Conservation (phyloP, 2,329 filamentous ascomycete genomes). For the Davidsoniella australis region DNA sequence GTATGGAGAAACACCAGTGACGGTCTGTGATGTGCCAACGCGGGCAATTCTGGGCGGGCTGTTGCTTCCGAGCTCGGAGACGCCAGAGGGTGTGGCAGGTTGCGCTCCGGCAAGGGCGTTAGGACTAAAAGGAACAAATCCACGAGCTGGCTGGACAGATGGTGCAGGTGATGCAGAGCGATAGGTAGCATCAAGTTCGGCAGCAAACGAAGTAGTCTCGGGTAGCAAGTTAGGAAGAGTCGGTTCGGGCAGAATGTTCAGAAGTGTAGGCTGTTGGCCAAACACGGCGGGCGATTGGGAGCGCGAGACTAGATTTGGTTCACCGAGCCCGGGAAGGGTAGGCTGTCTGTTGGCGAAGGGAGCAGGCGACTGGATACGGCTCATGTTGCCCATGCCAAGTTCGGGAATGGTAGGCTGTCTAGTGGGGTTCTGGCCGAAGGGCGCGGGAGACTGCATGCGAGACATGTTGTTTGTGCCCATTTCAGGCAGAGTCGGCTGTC, state of each 20-base stretch:
- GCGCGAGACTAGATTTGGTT: not conserved
- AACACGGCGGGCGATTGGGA: slow-evolving; percentile 3
- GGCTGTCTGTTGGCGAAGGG: slow-evolving; percentile 13
- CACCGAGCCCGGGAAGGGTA: slow-evolving; percentile 12
- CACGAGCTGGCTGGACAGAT: slow-evolving; percentile 15
- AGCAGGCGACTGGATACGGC: slow-evolving; percentile 8
- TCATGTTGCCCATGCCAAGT: slow-evolving; percentile 5
- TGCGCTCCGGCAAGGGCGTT: not conserved
- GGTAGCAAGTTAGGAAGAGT: slow-evolving; percentile 14
- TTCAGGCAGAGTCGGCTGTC: too few species aligned
- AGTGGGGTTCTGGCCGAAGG: not conserved
- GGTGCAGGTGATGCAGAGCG: slow-evolving; percentile 15
- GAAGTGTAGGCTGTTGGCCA: slow-evolving; percentile 10
- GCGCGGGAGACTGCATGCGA: too few species aligned
- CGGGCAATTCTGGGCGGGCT: slow-evolving; percentile 16
- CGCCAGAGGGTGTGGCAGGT: slow-evolving; percentile 15
- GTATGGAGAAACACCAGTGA: too few species aligned
- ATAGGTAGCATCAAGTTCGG: slow-evolving; percentile 6
- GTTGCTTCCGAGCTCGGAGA: slow-evolving; percentile 19
- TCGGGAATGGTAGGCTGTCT: not conserved
- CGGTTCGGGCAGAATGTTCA: slow-evolving; percentile 6
- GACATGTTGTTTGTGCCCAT: too few species aligned
- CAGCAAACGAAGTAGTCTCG: slow-evolving; percentile 1
- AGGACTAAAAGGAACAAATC: slow-evolving; percentile 9
- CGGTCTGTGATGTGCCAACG: slow-evolving; percentile 11